phyloP scores from a whole-genome alignment of 1,139 yeast genomes.

The Saccharomyces hybrid region DNA sequence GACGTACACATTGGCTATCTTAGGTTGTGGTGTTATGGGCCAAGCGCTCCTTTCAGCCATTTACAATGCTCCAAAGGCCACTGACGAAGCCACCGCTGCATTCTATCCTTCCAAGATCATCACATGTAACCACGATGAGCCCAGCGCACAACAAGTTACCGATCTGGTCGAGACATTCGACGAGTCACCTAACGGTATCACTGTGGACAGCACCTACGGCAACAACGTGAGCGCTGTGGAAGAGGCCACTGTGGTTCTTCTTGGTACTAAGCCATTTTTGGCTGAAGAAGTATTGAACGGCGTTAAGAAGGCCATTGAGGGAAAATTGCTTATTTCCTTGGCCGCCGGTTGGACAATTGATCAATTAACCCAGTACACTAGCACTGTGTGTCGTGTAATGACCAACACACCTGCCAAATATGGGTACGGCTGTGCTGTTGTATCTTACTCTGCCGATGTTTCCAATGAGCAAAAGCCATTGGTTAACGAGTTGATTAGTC shows the following conservation, averaged over 20 bases:
- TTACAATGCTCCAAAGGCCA: conserved; percentile 37
- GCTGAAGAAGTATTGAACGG: conserved; percentile 50
- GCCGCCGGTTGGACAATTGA: conserved; percentile 88
- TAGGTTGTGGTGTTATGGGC: conserved; percentile 96
- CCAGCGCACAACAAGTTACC: conserved; percentile 39
- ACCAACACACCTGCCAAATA: conserved; percentile 93
- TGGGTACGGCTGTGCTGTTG: conserved; percentile 90
- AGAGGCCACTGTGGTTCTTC: conserved; percentile 59
- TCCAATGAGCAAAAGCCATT: conserved; percentile 42
- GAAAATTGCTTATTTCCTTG: conserved; percentile 67
- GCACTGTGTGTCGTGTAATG: conserved; percentile 79
- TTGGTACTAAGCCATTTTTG: conserved; percentile 84
- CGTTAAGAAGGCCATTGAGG: conserved; percentile 38
- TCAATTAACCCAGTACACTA: conserved; percentile 50
- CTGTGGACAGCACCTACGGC: conserved; percentile 50
- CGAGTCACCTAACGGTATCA: conserved; percentile 34
- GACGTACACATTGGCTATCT: conserved; percentile 55
- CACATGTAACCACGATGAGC: conserved; percentile 62
- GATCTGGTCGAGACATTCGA: conserved; percentile 40
- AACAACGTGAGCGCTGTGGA: conserved; percentile 51
- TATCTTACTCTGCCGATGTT: conserved; percentile 54
- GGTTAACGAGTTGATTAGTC: conserved; percentile 51
- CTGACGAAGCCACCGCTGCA: conserved; percentile 32
- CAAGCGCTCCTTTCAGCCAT: conserved; percentile 89
- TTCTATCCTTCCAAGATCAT: conserved; percentile 55